Base-by-base conservation (phyloP, 1,284 basidiomycete species). In the Trametes hirsuta region DNA sequence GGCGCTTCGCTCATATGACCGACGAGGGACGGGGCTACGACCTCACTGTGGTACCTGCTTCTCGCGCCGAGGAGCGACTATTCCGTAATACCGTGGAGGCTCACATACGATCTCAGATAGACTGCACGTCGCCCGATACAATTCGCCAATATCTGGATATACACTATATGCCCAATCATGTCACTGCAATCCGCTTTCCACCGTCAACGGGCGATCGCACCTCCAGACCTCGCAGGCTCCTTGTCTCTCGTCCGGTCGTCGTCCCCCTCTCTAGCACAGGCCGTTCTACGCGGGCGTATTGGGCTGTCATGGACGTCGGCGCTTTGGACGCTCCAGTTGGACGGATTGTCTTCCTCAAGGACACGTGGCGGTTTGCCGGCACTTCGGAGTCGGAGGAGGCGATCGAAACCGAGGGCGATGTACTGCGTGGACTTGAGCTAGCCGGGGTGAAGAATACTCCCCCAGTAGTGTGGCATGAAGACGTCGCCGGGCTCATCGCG, bases 301-400 rank as follows among this genome's bases (percentile, higher is more conserved):
- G 54, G 54, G 59, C 59, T 1, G 35, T 61, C 9, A n/a, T n/a
- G n/a, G n/a, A n/a, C n/a, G n/a, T n/a, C n/a, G n/a, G n/a, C n/a
- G n/a, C n/a, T n/a, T n/a, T n/a, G n/a, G 59, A 61, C 9, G 14
- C 34, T 6, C 5, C 1, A 10, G 39, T 36, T 1, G 3, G 21
- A 14, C 8, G 36, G 9, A 47, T 61, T 15, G 49, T 56, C 24
- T 56, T 56, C 37, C 30, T 61, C 11, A 61, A 61, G 30, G 59
- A 61, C 47, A 49, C 59, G 0, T 61, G 59, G n/a, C n/a, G n/a
- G n/a, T n/a, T n/a, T n/a, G n/a, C n/a, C n/a, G n/a, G n/a, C n/a
- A n/a, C n/a, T n/a, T n/a, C n/a, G n/a, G n/a, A n/a, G n/a, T n/a
- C n/a, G n/a, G n/a, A n/a, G n/a, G n/a, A n/a, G n/a, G 59, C 22